Conservation (phyloP, 257 asterid species). For the Nicotiana otophora region DNA sequence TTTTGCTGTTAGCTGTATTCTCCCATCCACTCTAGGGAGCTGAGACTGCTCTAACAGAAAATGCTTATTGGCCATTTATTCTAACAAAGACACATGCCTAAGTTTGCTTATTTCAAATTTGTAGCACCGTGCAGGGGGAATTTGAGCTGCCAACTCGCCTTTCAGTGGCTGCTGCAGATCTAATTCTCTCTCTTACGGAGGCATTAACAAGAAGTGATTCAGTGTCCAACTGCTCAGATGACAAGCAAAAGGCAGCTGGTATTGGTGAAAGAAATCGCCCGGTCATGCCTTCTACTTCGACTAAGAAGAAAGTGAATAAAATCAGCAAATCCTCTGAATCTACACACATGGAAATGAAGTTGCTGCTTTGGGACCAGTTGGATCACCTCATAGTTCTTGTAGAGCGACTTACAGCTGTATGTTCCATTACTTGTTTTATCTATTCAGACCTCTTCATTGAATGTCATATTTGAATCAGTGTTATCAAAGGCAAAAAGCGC, state of each 20-base stretch:
- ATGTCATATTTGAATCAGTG: background rate
- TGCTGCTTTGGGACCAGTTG: slow-evolving; percentile 69
- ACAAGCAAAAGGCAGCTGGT: slow-evolving; percentile 37
- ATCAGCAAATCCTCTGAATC: slow-evolving; percentile 35
- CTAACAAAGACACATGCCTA: background rate
- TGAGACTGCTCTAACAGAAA: background rate
- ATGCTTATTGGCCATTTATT: background rate
- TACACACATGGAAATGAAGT: slow-evolving; percentile 46
- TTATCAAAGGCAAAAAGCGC: no score
- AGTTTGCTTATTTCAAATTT: slow-evolving; percentile 28
- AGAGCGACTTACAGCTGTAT: slow-evolving; percentile 67
- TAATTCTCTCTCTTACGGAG: slow-evolving; percentile 57
- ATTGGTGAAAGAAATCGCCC: slow-evolving; percentile 30
- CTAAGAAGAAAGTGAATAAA: slow-evolving; percentile 27
- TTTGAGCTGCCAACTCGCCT: slow-evolving; percentile 95
- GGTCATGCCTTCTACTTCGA: slow-evolving; percentile 25
- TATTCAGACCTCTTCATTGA: slow-evolving; percentile 7
- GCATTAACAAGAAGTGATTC: slow-evolving; percentile 54
- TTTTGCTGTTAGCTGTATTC: background rate
- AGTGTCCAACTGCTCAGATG: slow-evolving; percentile 29
- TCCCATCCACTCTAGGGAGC: background rate
- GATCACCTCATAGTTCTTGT: slow-evolving; percentile 58
- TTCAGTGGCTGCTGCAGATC: slow-evolving; percentile 87
- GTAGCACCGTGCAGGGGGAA: slow-evolving; percentile 68
- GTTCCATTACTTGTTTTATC: slow-evolving; percentile 23